Evolutionary conservation across 2,329 filamentous ascomycete species (phyloP), one percentile per base, ranked within the genome.

Genomic region (Colletotrichum truncatum): DNA sequence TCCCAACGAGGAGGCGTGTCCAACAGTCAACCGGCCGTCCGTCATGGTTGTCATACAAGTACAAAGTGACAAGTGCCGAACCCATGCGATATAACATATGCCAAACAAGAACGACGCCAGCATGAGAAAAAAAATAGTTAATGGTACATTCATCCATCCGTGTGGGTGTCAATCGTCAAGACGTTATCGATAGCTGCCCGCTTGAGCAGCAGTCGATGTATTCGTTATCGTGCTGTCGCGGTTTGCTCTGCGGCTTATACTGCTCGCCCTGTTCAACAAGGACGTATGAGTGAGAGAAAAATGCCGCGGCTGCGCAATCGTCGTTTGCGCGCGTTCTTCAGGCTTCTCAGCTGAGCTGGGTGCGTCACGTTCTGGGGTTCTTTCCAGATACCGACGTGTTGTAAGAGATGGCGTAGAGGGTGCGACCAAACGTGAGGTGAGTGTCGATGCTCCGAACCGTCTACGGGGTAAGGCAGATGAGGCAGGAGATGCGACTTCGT

Each of bases 391-490:
- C 34, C 84, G 81, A 30, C 85, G 80, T 14, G 77, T 73, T 6
- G 80, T 74, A 2, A 78, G 72, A 6, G 77, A 72, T 3, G 81
- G 76, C 14, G 77, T 75, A 2, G 74, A 70, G 2, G 82, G 78
- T 5, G 77, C 73, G 3, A 79, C 76, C 8, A 87, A 71, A 25
- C 85, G 81, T 53, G 83, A 83, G 61, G 72, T 80, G 43, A 85
- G 72, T 21, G 80, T 81, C 0, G 85, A 82, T 7, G 84, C 80
- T 14, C 81, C 80, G 52, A 88, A 77, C 18, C 87, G 82, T 53
- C 87, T 82, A 43, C 86, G 82, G 6, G 86, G 85, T 14, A 89
- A 75, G 11, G 80, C 80, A 3, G 84, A 83, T 23, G 82, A 80
- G 3, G 75, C 77, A 16, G 80, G 71, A 28, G 76, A 67, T 30